Evolutionary conservation across 352 stramenopile species (phyloP).

Genomic region (Globisporangium spiculum): DNA sequence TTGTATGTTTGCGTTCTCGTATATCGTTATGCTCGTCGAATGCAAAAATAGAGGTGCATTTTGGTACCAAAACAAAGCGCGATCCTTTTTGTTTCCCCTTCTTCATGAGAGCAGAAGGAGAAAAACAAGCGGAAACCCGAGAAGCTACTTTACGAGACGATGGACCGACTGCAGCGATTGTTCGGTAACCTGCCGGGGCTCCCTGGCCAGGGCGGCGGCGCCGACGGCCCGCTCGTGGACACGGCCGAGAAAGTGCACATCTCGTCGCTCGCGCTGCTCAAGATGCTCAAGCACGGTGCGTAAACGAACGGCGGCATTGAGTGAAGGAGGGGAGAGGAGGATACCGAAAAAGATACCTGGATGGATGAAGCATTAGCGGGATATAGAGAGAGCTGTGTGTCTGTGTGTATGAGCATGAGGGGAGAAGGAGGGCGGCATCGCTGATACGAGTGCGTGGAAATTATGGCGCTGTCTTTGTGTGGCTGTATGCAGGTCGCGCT

Average conservation of each 20-base stretch:
- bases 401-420: background rate
- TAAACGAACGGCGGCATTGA: background rate
- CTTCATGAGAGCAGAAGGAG: background rate
- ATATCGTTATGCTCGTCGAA: no score
- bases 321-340: background rate
- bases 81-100: slow-evolving; percentile 1
- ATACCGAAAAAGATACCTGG: background rate
- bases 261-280: slow-evolving; percentile 97
- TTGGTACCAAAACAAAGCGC: background rate
- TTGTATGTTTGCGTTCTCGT: no score
- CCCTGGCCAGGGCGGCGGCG: slow-evolving; percentile 61
- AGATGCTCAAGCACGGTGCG: slow-evolving; percentile 99
- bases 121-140: slow-evolving; percentile 12
- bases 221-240: slow-evolving; percentile 93
- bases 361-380: background rate
- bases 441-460: background rate
- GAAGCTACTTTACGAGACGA: slow-evolving; percentile 27
- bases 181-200: slow-evolving; percentile 84
- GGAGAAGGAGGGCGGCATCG: background rate
- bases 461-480: background rate
- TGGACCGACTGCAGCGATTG: slow-evolving; percentile 84
- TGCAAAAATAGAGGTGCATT: no score
- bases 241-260: slow-evolving; percentile 99
- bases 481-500: slow-evolving; percentile 70
- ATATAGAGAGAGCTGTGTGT: background rate